Percentiles rank a stretch among this genome's conserved stretches.
Conservation (phyloP, 140 eudicot species). For the Flaveria floridana region DNA sequence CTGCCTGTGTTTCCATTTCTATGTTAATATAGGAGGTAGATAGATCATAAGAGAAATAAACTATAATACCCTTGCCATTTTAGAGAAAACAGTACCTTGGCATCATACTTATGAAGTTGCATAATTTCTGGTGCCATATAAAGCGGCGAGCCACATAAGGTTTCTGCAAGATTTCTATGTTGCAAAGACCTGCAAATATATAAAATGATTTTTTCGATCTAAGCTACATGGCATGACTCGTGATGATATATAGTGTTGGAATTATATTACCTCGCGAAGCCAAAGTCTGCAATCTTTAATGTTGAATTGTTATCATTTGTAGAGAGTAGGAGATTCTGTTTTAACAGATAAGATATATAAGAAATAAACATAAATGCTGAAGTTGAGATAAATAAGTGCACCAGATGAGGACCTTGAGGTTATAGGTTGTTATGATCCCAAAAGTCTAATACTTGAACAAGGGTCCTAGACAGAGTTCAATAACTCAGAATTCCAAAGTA, state of each 20-base stretch:
- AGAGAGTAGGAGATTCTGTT: slow-evolving; percentile 78
- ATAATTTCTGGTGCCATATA: slow-evolving; percentile 99
- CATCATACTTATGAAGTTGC: slow-evolving; percentile 94
- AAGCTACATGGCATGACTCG: slow-evolving; percentile 11
- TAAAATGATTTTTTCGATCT: not conserved
- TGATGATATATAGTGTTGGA: slow-evolving; percentile 7
- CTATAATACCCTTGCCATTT: slow-evolving; percentile 11
- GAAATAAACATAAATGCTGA: slow-evolving; percentile 15
- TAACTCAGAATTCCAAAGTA: not conserved
- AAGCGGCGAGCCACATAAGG: slow-evolving; percentile 94
- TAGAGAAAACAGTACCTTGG: slow-evolving; percentile 59
- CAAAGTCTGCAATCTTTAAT: slow-evolving; percentile 96
- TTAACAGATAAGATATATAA: slow-evolving; percentile 27
- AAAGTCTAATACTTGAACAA: not conserved
- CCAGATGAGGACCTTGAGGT: not conserved
- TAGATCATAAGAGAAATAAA: not conserved
- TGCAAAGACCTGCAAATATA: slow-evolving; percentile 65
- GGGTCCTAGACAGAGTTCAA: not conserved
- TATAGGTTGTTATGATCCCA: not conserved
- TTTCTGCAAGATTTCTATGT: slow-evolving; percentile 89
- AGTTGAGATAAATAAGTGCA: slow-evolving; percentile 13
- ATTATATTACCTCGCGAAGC: slow-evolving; percentile 76
- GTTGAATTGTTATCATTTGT: slow-evolving; percentile 62
- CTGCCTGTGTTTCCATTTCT: slow-evolving; percentile 76
- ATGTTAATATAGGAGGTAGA: slow-evolving; percentile 29